These are phyloP conservation scores for Lumnitzera littorea DNA, from an alignment of 345 rosid genomes.

Conservation along the genomic window DNA sequence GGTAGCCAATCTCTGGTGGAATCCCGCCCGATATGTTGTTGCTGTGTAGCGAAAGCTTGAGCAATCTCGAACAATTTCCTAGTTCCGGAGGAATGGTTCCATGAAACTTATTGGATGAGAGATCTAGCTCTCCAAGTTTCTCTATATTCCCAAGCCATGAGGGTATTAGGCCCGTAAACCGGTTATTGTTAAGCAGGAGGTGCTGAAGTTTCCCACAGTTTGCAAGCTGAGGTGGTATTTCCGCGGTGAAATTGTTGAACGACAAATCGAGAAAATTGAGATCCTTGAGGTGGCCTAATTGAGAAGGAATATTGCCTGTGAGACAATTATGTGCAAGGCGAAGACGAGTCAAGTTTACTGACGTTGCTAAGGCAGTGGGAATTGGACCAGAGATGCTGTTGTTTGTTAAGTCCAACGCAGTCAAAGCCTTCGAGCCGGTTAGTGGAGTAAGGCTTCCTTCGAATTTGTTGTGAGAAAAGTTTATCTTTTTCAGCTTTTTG, in stretches of 20 bases:
- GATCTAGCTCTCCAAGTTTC: conserved; percentile 72
- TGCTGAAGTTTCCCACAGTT: conserved; percentile 48
- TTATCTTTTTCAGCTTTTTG: conserved; percentile 62
- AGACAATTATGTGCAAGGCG: conserved; percentile 70
- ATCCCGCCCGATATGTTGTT: conserved; percentile 59
- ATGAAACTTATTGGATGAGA: conserved; percentile 55
- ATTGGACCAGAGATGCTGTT: conserved; percentile 63
- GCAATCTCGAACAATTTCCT: conserved; percentile 56
- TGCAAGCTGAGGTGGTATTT: conserved; percentile 40
- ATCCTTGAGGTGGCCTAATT: conserved; percentile 46
- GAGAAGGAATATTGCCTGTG: conserved; percentile 49
- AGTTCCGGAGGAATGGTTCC: conserved; percentile 60
- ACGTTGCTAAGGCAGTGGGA: conserved; percentile 45
- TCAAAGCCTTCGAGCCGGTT: conserved; percentile 47
- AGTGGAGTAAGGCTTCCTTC: conserved; percentile 58
- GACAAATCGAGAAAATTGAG: conserved; percentile 75
- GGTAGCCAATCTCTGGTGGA: conserved; percentile 61
- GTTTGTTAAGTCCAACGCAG: conserved; percentile 69
- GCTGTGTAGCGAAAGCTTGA: conserved; percentile 58
- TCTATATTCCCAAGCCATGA: conserved; percentile 63
- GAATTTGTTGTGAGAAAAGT: conserved; percentile 68
- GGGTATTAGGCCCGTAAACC: conserved; percentile 52
- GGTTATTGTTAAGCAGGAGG: conserved; percentile 59
- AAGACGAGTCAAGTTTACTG: conserved; percentile 52
- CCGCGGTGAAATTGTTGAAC: conserved; percentile 53